Base-by-base conservation (phyloP, 192 early-diverging fungal genomes). In the Linderina pennispora region DNA sequence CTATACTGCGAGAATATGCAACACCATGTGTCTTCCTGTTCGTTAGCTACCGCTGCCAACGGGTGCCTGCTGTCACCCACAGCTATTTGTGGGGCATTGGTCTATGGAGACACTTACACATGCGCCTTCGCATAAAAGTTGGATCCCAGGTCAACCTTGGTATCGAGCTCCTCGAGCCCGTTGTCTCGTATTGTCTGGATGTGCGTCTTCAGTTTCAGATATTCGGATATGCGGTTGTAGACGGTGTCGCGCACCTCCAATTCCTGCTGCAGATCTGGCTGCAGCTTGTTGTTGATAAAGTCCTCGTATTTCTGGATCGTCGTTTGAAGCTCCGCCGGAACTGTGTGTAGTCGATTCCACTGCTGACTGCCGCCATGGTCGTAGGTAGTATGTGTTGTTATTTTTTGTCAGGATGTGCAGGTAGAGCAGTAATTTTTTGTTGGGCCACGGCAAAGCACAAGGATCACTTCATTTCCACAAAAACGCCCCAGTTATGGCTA, bases 91-190 rank as follows among this genome's bases (percentile, higher is more conserved):
- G n/a, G n/a, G n/a, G n/a, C n/a, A n/a, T n/a, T n/a, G n/a, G n/a
- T n/a, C n/a, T n/a, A n/a, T n/a, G n/a, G n/a, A n/a, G 83, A 51
- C 9, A 40, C 56, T 55, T 78, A 40, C 38, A 92, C 89, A 85
- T 79, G 83, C 5, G 90, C 92, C 50, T 95, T 87, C 25, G 78
- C 86, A 53, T 84, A 95, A 58, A 95, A 95, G 45, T 91, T 85
- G 36, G 86, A 87, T 24, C 92, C 92, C 23, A 95, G 61, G 52
- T 92, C 88, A 8, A 95, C 82, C 60, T 87, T 80, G 3, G 89
- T 90, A 43, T 90, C 89, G 40, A 91, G 56, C 39, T 81, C 77
- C 13, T 61, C 76, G 1, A 81, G 53, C 8, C 70, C 58, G 37
- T 85, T 78, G 5, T 70, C 52, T 36, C 83, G 65, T 24, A 95